Base-by-base conservation (phyloP, 1,139 yeast species). In the Yarrowia galli region DNA sequence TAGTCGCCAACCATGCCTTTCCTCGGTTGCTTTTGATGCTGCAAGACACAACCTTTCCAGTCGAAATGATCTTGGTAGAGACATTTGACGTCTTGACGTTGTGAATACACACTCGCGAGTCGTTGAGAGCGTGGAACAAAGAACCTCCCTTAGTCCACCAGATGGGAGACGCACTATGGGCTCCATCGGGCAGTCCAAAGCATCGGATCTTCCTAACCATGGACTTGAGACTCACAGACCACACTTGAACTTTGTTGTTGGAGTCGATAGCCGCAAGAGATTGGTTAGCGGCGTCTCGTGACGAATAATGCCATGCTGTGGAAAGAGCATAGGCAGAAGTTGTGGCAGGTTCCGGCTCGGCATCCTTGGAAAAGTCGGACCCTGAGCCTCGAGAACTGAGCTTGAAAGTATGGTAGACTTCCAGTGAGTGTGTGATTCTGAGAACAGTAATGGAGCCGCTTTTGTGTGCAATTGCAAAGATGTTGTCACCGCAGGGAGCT, bases 141-240 rank as follows among this genome's bases (percentile, higher is more conserved):
- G 45, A 46, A 0, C 66, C 66, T 1, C 66, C 66, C 35, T 48
- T 46, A n/a, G 56, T 36, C 66, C 66, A 61, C 66, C 66, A 61
- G 15, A 61, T 23, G 23, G 54, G 54, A 1, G 56, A 36, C n/a
- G 56, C 56, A 1, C 22, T 16, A 13, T 32, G 38, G 3, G 66
- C 56, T 36, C 46, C 45, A 1, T 61, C 66, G 10, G 66, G 66
- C 23, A 48, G 46, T 15, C 46, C 46, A 25, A 61, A 46, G 56
- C 66, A 46, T 9, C 66, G 32, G 12, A 61, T 61, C 46, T 61
- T 61, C 3, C 66, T 8, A 13, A 61, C 66, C 16, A n/a, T 20
- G 20, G 23, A 6, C 36, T 48, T 48, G 16, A 61, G 18, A 13
- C 28, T 48, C 23, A 61, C 46, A 18, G 56, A 46, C 66, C 66